These are phyloP conservation scores for Tillandsia fasciculata DNA, from an alignment of 176 grass and related monocot genomes.

Conservation along the genomic window DNA sequence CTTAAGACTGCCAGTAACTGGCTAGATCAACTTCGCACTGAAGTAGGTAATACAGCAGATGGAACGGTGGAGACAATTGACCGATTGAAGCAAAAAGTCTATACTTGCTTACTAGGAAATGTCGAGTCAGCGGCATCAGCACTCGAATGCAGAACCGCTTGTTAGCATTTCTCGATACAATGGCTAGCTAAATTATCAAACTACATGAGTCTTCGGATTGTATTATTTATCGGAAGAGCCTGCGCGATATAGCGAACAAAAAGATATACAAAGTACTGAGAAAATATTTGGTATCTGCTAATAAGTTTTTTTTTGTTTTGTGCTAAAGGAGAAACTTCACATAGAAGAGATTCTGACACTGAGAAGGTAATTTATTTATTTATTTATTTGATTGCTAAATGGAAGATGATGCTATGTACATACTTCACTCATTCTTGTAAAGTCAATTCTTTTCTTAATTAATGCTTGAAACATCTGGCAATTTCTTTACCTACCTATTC, in stretches of 20 bases:
- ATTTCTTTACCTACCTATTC: too few relatives aligned
- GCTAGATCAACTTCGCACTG: conserved; percentile 62
- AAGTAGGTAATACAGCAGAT: conserved; percentile 23
- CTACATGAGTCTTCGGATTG: not conserved
- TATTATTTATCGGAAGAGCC: not conserved
- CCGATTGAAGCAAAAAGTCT: conserved; percentile 82
- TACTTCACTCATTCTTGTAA: conserved; percentile 7
- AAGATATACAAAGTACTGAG: not conserved
- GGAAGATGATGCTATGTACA: not conserved
- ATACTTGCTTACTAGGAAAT: conserved; percentile 69
- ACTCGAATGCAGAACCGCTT: conserved; percentile 51
- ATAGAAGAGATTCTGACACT: not conserved
- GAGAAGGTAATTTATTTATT: not conserved
- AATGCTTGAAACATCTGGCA: too few relatives aligned
- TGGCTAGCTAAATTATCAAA: not conserved
- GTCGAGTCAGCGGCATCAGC: conserved; percentile 86
- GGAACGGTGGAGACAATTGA: conserved; percentile 52
- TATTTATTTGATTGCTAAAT: not conserved
- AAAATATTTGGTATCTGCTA: not conserved
- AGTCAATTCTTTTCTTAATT: conserved; percentile 1
- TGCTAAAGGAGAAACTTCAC: not conserved
- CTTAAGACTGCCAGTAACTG: conserved; percentile 86
- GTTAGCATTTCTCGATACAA: not conserved
- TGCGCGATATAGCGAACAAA: not conserved
- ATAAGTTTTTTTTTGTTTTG: not conserved